These are phyloP conservation scores for Aspergillus amoenus DNA, from an alignment of 2,329 filamentous ascomycete genomes.

Conservation along the genomic window DNA sequence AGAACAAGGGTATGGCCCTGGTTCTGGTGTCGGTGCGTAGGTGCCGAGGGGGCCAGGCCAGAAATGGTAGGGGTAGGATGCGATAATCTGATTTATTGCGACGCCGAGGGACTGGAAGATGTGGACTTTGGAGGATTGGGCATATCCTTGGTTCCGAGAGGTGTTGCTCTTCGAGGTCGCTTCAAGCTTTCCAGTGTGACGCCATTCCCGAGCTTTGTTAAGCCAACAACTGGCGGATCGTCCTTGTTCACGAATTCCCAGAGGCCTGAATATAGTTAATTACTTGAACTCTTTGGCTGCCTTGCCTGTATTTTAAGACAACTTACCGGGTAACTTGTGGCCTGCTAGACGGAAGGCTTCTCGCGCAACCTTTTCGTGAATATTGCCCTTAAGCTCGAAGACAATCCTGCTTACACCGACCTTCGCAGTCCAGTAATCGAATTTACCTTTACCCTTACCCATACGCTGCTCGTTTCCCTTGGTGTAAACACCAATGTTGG, in stretches of 20 bases:
- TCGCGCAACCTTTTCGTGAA: conserved; percentile 91
- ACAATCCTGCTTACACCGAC: conserved; percentile 88
- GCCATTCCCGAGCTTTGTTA: conserved; percentile 82
- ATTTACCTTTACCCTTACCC: conserved; percentile 97
- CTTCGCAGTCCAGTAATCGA: conserved; percentile 93
- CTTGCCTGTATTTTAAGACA: conserved; percentile 7
- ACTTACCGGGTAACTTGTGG: conserved; percentile 86
- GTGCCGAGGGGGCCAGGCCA: conserved; percentile 15
- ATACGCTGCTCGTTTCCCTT: conserved; percentile 97
- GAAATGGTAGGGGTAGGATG: conserved; percentile 8
- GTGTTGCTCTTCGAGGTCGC: conserved; percentile 69
- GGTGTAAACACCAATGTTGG: conserved; percentile 92
- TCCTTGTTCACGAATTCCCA: conserved; percentile 96
- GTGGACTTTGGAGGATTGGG: conserved; percentile 31
- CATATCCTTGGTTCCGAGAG: conserved; percentile 37
- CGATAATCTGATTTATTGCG: conserved; percentile 31
- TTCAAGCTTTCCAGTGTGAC: conserved; percentile 81
- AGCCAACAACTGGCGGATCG: conserved; percentile 83
- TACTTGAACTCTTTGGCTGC: conserved; percentile 15
- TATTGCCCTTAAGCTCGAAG: conserved; percentile 85
- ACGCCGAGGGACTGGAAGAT: conserved; percentile 36
- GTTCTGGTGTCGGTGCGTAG: conserved; percentile 57
- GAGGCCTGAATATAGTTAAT: conserved; percentile 34
- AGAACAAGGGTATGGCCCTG: conserved; percentile 55
- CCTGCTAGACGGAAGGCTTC: conserved; percentile 94